Evolutionary conservation across 1,284 basidiomycete genomes (phyloP).

Genomic region (Irpex sp.): DNA sequence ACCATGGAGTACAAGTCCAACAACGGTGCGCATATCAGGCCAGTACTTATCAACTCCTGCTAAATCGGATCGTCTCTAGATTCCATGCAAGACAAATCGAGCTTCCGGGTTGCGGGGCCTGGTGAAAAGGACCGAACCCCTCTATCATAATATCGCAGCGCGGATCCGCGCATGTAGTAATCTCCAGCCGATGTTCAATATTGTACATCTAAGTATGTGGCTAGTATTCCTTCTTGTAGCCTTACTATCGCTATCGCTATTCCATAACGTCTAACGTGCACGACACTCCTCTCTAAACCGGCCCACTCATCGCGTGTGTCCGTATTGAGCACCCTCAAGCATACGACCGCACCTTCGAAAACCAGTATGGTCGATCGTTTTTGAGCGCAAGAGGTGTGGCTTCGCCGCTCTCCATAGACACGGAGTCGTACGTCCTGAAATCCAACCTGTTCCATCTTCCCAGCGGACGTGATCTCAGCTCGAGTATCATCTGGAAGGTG

Average conservation of each 20-base stretch:
- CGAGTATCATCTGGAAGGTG: slow-evolving; percentile 82
- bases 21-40: slow-evolving; percentile 51
- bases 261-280: background rate
- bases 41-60: background rate
- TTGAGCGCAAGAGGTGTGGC: slow-evolving; percentile 68
- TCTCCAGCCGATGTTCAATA: slow-evolving; percentile 1
- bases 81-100: slow-evolving; percentile 81
- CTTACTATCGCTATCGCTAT: background rate
- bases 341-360: slow-evolving; percentile 79
- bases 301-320: background rate
- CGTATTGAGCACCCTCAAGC: background rate
- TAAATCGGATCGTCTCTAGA: slow-evolving; percentile 37
- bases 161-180: background rate
- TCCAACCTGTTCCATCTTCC: slow-evolving; percentile 91
- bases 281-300: background rate
- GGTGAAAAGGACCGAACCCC: slow-evolving; percentile 42
- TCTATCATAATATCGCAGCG: slow-evolving; percentile 26
- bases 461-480: slow-evolving; percentile 72
- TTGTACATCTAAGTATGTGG: slow-evolving; percentile 3
- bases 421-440: slow-evolving; percentile 69
- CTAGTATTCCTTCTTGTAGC: slow-evolving; percentile 2
- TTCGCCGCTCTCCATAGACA: slow-evolving; percentile 76
- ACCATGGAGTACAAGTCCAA: slow-evolving; percentile 86
- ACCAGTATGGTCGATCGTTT: slow-evolving; percentile 89
- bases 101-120: slow-evolving; percentile 56